phyloP scores from a whole-genome alignment of 345 rosid species.

The Bruguiera gymnorhiza region DNA sequence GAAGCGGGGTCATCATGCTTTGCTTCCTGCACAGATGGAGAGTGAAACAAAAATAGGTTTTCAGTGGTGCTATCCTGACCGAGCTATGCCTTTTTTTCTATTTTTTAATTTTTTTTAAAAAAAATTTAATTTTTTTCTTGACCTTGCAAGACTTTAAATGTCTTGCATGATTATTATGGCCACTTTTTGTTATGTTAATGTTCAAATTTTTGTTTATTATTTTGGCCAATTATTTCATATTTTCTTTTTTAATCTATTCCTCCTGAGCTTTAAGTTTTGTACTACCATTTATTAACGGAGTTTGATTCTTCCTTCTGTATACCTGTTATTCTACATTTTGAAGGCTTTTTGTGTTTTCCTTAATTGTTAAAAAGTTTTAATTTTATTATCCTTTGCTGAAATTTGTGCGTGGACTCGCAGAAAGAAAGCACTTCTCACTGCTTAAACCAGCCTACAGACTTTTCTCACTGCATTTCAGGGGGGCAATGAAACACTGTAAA shows the following conservation, averaged over 20 bases:
- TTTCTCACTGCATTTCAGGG: too few species aligned
- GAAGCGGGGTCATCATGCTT: neutral
- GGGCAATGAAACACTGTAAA: too few species aligned
- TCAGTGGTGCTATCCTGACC: conserved; percentile 48
- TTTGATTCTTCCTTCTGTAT: too few species aligned
- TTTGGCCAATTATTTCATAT: neutral
- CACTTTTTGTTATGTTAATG: rapidly evolving
- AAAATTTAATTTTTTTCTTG: conserved; percentile 19
- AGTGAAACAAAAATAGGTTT: neutral
- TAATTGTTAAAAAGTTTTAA: too few species aligned
- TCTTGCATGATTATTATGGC: rapidly evolving
- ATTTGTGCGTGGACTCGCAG: too few species aligned
- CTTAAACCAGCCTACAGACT: too few species aligned
- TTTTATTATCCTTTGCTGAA: too few species aligned
- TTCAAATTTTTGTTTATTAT: neutral
- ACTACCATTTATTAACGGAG: too few species aligned
- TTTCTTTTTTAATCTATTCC: neutral
- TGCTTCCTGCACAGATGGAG: neutral
- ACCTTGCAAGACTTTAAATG: conserved; percentile 26
- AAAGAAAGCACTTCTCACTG: too few species aligned
- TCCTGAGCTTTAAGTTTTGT: conserved; percentile 14
- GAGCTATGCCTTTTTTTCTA: conserved; percentile 36
- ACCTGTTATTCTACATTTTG: too few species aligned
- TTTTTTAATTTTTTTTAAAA: neutral
- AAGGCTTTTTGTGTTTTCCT: too few species aligned